Conservation (phyloP, 106 monocot genomes). For the Gastrodia elata region DNA sequence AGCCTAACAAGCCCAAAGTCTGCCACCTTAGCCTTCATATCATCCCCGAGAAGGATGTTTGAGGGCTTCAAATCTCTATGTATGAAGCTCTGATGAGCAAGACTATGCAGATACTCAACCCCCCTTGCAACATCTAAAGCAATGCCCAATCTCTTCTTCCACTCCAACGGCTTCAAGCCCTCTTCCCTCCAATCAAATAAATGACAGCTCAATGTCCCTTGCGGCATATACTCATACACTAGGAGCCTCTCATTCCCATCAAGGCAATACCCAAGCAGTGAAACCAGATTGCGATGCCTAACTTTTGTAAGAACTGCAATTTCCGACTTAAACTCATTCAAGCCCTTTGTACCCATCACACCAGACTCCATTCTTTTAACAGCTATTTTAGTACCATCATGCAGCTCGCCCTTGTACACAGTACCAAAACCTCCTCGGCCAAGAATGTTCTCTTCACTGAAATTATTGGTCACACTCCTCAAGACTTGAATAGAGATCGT, state of each 20-base stretch:
- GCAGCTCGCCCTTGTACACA: slow-evolving; percentile 42
- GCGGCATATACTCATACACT: slow-evolving; percentile 48
- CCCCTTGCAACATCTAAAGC: slow-evolving; percentile 41
- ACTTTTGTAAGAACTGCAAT: slow-evolving; percentile 44
- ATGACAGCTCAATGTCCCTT: slow-evolving; percentile 30
- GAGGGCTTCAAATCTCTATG: slow-evolving; percentile 45
- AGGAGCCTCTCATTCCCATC: slow-evolving; percentile 41
- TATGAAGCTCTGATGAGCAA: slow-evolving; percentile 43
- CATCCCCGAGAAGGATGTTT: slow-evolving; percentile 39
- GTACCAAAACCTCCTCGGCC: slow-evolving; percentile 44
- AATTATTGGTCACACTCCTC: slow-evolving; percentile 28
- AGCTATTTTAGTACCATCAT: slow-evolving; percentile 41
- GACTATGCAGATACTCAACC: slow-evolving; percentile 35
- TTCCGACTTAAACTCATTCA: slow-evolving; percentile 39
- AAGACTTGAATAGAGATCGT: slow-evolving; percentile 41
- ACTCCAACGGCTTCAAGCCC: slow-evolving; percentile 27
- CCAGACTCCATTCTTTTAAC: slow-evolving; percentile 50
- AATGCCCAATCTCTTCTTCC: slow-evolving; percentile 40
- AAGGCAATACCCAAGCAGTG: slow-evolving; percentile 41
- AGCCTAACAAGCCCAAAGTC: slow-evolving; percentile 42
- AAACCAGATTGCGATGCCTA: slow-evolving; percentile 39
- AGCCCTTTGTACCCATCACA: slow-evolving; percentile 33
- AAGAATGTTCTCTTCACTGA: slow-evolving; percentile 33
- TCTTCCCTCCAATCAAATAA: slow-evolving; percentile 34
- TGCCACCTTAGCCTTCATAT: slow-evolving; percentile 46